These are phyloP conservation scores for Phycomyces blakesleeanus DNA, from an alignment of 192 early-diverging fungal genomes.

Conservation along the genomic window DNA sequence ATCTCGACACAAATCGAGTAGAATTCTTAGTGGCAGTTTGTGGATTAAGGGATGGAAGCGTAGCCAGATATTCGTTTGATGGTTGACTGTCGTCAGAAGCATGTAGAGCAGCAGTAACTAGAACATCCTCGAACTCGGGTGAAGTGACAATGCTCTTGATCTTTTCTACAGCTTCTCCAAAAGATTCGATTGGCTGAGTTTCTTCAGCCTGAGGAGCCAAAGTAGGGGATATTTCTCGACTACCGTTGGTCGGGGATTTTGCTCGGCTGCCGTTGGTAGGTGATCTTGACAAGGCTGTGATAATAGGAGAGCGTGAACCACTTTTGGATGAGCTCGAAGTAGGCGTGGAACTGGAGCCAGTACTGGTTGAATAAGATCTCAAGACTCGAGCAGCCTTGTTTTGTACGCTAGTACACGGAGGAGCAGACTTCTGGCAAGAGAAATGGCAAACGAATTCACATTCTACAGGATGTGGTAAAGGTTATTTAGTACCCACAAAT, in stretches of 20 bases:
- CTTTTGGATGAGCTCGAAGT: too few relatives aligned
- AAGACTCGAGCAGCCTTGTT: too few relatives aligned
- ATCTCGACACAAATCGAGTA: slow-evolving; percentile 59
- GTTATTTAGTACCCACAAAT: not conserved
- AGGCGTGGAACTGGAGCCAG: too few relatives aligned
- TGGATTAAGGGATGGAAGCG: slow-evolving; percentile 48
- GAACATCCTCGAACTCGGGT: slow-evolving; percentile 31
- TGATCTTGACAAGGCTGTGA: too few relatives aligned
- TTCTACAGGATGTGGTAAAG: too few relatives aligned
- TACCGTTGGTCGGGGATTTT: not conserved
- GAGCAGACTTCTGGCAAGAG: not conserved
- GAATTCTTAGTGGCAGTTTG: slow-evolving; percentile 69
- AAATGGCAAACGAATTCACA: not conserved
- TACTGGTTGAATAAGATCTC: too few relatives aligned
- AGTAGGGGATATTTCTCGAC: not conserved
- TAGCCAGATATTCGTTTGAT: slow-evolving; percentile 38
- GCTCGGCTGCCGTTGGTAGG: not conserved
- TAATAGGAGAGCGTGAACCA: too few relatives aligned
- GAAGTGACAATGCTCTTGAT: slow-evolving; percentile 2
- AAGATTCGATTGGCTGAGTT: not conserved
- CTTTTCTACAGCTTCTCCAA: not conserved
- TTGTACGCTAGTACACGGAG: too few relatives aligned
- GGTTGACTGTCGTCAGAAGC: slow-evolving; percentile 36
- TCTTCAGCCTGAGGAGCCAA: not conserved
- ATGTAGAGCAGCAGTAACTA: slow-evolving; percentile 47